Evolutionary conservation across 441 rosid species (phyloP).

Genomic region (Syzygium syzygioides): DNA sequence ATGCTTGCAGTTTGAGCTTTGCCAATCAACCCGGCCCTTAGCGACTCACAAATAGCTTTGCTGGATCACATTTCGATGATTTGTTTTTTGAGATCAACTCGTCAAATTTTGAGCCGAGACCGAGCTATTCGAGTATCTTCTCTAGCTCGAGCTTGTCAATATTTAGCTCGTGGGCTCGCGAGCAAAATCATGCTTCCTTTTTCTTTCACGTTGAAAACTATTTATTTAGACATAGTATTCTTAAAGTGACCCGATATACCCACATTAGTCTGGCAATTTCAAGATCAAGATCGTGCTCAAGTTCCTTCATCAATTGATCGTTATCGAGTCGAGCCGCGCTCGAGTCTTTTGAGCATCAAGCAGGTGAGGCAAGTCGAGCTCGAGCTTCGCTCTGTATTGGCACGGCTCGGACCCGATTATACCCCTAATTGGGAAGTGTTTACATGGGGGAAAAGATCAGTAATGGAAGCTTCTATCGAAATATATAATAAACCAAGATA

Average conservation of each 20-base stretch:
- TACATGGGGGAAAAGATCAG: background rate
- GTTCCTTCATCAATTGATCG: background rate
- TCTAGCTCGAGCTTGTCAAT: background rate
- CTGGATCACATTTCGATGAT: background rate
- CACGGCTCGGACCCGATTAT: background rate
- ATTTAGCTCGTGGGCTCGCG: background rate
- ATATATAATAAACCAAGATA: background rate
- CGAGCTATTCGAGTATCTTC: background rate
- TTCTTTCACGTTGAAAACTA: background rate
- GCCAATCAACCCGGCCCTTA: background rate
- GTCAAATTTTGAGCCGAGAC: background rate
- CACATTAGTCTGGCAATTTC: background rate
- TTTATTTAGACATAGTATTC: background rate
- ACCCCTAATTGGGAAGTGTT: background rate
- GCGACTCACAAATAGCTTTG: background rate
- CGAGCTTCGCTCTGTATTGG: background rate
- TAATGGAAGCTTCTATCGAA: background rate
- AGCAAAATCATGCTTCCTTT: background rate
- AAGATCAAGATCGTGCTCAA: background rate
- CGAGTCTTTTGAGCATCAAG: background rate
- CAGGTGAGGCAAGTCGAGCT: background rate
- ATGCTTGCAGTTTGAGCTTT: background rate
- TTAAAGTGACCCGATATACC: background rate
- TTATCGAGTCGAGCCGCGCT: background rate
- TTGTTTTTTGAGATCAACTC: background rate